A percentile compares a stretch with the other conserved stretches of the same genome.
phyloP scores from a whole-genome alignment of 2,329 filamentous ascomycete species.

The Emmonsiellopsis sp. region DNA sequence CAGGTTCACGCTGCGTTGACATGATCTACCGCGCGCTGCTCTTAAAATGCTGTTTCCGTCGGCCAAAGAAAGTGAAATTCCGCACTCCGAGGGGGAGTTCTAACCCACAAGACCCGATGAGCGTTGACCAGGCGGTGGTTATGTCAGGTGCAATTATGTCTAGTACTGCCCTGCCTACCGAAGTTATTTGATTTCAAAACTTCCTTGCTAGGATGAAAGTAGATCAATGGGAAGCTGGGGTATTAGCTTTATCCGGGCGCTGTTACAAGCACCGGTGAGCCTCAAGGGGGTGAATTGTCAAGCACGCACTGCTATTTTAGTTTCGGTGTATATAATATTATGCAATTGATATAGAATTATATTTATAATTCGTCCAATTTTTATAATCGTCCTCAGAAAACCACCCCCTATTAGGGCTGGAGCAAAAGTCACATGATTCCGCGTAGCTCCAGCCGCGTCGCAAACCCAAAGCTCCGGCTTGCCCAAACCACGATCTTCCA shows the following conservation, averaged over 20 bases:
- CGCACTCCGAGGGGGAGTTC: background rate
- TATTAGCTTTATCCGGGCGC: background rate
- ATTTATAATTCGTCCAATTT: too few species aligned
- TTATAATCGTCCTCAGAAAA: background rate
- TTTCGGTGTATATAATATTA: too few species aligned
- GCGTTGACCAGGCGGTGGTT: background rate
- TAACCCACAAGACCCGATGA: background rate
- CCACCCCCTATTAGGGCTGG: background rate
- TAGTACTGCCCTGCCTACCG: too few species aligned
- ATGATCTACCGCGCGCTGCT: background rate
- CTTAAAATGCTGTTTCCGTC: background rate
- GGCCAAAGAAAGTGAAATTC: background rate
- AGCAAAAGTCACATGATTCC: constrained; percentile 2
- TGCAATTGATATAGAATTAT: background rate
- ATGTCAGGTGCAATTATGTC: background rate
- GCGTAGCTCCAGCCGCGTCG: background rate
- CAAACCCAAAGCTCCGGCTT: background rate
- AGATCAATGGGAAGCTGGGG: too few species aligned
- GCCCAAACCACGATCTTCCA: background rate
- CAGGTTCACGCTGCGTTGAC: background rate
- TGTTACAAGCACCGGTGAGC: too few species aligned
- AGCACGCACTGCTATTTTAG: too few species aligned
- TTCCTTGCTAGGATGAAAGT: too few species aligned
- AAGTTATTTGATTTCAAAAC: too few species aligned
- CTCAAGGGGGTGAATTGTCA: too few species aligned